Evolutionary conservation across 1,284 basidiomycete genomes (phyloP).

Genomic region (Meripilus lineatus): DNA sequence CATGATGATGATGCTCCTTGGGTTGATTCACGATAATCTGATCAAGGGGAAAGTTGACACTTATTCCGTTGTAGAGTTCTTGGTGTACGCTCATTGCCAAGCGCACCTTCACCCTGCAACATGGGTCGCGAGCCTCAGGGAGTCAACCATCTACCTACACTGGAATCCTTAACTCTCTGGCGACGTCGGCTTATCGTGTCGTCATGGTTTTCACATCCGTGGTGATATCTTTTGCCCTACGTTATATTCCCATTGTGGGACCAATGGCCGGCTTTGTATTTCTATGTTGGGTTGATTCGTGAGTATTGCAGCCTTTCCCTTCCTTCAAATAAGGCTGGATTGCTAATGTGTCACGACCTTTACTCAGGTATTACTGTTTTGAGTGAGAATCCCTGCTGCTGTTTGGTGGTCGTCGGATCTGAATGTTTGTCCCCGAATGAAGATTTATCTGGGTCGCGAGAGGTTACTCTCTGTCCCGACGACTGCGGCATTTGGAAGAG

Average conservation of each 20-base stretch:
- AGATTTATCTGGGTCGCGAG: conserved; percentile 78
- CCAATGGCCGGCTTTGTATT: conserved; percentile 58
- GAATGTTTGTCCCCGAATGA: no score
- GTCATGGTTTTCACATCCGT: conserved; percentile 78
- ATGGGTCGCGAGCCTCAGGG: conserved; percentile 50
- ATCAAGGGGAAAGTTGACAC: not conserved
- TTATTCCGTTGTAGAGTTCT: conserved; percentile 43
- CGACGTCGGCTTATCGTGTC: conserved; percentile 71
- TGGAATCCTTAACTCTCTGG: conserved; percentile 66
- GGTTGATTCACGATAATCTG: conserved; percentile 2
- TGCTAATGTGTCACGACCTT: not conserved
- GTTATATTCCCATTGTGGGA: conserved; percentile 61
- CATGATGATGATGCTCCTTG: conserved; percentile 1
- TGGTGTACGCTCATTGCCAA: conserved; percentile 73
- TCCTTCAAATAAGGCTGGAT: no score
- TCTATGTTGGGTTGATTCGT: conserved; percentile 82
- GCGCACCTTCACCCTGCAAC: conserved; percentile 60
- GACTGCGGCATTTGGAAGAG: conserved; percentile 75
- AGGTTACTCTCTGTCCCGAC: conserved; percentile 58
- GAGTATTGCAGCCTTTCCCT: conserved; percentile 33
- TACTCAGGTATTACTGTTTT: conserved; percentile 76
- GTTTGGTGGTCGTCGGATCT: no score
- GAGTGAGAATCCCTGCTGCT: no score
- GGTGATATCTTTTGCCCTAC: conserved; percentile 60
- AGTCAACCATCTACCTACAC: conserved; percentile 51